Evolutionary conservation across 768 basidiomycete species (phyloP), one percentile per base, ranked within the genome.

Genomic region (Lactarius hengduanensis): DNA sequence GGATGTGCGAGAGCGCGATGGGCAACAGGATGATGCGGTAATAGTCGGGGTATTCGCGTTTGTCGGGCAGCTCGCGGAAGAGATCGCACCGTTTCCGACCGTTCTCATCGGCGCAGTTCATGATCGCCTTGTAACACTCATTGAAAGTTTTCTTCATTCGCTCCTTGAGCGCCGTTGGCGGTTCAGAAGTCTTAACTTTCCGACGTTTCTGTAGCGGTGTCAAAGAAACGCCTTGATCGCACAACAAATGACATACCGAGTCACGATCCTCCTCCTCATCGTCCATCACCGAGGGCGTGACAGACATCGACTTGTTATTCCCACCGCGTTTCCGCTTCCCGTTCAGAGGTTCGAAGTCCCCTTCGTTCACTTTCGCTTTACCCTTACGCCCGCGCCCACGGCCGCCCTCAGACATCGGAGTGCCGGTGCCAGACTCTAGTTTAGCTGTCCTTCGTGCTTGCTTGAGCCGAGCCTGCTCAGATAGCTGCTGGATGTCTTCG

Each of bases 21-120:
- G 96, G 96, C 57, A 86, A 83, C 2, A 79, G 80, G 78, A 99
- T 98, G 72, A 95, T 83, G 64, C 89, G 84, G 76, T 96, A 97
- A 75, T 98, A 99, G 73, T 95, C 91, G 36, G 94, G 93, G 73
- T 96, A 96, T 64, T 90, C 87, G 91, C 87, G 83, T 76, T 81
- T 87, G 73, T 90, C 88, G 5, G 94, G 94, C n/a, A 91, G 81
- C 68, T 93, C 92, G 64, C 86, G 84, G 84, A 96, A 96, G 53
- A 96, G 83, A 66, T 93, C 91, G 72, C 91, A 92, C 20, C 92
- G 88, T 76, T 87, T 88, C 61, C 93, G 86, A 56, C 91, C 90
- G 54, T 82, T 84, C 9, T 84, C 81, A 69, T 91, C 89, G 74
- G 89, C 86, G 69, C 88, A 87, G 67, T 81, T 83, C 54, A 87